Evolutionary conservation across 176 grass and related monocot genomes (phyloP).

Genomic region (Avena sativa): DNA sequence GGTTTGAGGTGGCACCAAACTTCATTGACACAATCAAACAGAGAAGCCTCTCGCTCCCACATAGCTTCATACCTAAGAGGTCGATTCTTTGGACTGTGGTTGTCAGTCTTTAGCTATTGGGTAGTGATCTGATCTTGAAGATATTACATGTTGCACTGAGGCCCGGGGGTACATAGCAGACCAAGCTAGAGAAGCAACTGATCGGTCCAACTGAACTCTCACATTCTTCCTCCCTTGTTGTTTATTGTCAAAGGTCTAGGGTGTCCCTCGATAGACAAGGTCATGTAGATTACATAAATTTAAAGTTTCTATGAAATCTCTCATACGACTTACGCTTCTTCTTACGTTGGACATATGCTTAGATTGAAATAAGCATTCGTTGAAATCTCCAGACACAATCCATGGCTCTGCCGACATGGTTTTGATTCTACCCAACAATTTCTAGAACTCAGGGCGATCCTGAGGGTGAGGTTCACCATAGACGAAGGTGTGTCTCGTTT

Average conservation of each 20-base stretch:
- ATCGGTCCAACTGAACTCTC: too few relatives aligned
- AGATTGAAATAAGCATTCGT: not conserved
- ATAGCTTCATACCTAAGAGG: not conserved
- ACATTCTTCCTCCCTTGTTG: too few relatives aligned
- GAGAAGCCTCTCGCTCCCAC: not conserved
- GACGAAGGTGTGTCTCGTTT: not conserved
- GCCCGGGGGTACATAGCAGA: not conserved
- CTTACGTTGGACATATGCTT: too few relatives aligned
- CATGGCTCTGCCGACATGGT: not conserved
- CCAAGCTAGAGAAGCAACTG: not conserved
- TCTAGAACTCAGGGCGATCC: not conserved
- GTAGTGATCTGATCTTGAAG: not conserved
- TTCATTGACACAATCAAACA: not conserved
- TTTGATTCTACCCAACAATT: not conserved
- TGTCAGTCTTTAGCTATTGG: not conserved
- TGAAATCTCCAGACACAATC: not conserved
- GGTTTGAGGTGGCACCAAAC: not conserved
- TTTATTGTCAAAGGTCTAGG: too few relatives aligned
- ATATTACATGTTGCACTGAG: not conserved
- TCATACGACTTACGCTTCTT: not conserved
- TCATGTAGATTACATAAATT: too few relatives aligned
- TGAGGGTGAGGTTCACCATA: not conserved
- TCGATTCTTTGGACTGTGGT: too few relatives aligned
- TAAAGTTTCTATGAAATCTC: too few relatives aligned
- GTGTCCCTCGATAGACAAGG: too few relatives aligned